phyloP scores from a whole-genome alignment of 352 stramenopile species.

The Phytopythium cucurbitacearum region DNA sequence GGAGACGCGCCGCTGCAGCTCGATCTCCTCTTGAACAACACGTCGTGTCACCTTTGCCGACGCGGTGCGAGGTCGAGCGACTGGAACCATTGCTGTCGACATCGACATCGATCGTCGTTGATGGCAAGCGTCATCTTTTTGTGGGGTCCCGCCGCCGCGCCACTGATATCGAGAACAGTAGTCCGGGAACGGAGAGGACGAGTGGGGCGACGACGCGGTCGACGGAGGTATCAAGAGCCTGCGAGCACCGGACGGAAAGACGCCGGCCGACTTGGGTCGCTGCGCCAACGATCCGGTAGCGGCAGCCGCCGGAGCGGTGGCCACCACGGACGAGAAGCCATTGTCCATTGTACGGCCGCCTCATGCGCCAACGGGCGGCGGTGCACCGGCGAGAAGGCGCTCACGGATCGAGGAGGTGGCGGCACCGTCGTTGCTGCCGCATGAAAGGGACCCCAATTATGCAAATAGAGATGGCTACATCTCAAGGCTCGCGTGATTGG shows the following conservation, averaged over 20 bases:
- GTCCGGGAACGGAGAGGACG: not conserved
- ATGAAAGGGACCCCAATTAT: too few relatives aligned
- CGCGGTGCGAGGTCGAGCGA: conserved; percentile 7
- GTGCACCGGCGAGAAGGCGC: not conserved
- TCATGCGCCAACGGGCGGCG: not conserved
- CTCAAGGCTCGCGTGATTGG: too few relatives aligned
- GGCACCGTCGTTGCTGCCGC: too few relatives aligned
- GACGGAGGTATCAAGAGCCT: conserved; percentile 13
- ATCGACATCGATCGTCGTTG: not conserved
- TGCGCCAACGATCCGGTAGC: not conserved
- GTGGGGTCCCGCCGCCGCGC: not conserved
- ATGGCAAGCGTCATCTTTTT: conserved; percentile 1
- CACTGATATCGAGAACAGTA: not conserved
- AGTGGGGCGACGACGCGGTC: not conserved
- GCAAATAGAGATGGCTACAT: too few relatives aligned
- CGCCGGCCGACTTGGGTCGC: conserved; percentile 19
- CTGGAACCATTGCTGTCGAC: conserved; percentile 7
- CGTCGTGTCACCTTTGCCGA: conserved; percentile 22
- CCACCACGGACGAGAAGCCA: conserved; percentile 1
- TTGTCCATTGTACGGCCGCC: conserved; percentile 1
- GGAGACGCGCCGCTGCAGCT: conserved; percentile 42
- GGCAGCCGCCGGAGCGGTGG: not conserved
- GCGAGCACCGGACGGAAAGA: conserved; percentile 18
- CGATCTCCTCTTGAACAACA: conserved; percentile 55
- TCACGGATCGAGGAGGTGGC: too few relatives aligned